Percentiles rank a stretch among this genome's conserved stretches.
Conservation (phyloP, 176 grass and related monocot genomes). For the Aegilops speltoides region DNA sequence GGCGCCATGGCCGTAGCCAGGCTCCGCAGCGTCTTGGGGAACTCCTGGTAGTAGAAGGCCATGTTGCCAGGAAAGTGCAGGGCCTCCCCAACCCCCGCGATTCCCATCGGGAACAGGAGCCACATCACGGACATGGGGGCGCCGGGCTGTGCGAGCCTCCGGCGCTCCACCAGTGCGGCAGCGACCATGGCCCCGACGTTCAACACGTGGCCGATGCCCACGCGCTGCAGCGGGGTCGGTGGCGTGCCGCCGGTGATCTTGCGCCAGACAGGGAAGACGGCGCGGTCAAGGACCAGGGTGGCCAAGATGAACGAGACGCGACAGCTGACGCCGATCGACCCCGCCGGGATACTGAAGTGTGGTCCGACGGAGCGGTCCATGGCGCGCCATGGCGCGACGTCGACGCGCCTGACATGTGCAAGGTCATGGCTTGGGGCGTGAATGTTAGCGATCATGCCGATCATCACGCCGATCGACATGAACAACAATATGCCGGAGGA, state of each 20-base stretch:
- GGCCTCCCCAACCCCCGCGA: conserved; percentile 25
- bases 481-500: conserved; percentile 24
- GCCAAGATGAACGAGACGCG: neutral
- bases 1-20: conserved; percentile 37
- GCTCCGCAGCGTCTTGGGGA: conserved; percentile 41
- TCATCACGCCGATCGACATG: conserved; percentile 35
- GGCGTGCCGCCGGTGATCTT: neutral
- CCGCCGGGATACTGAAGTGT: conserved; percentile 42
- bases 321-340: conserved; percentile 19
- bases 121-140: conserved; percentile 50
- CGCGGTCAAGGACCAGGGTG: conserved; percentile 27
- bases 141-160: neutral
- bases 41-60: conserved; percentile 50
- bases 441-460: conserved; percentile 28
- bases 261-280: conserved; percentile 35
- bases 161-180: conserved; percentile 42
- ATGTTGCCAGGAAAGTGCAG: conserved; percentile 43
- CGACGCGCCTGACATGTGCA: too few relatives aligned
- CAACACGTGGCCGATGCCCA: conserved; percentile 38
- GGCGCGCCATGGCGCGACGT: too few relatives aligned
- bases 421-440: too few relatives aligned
- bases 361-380: conserved; percentile 48
- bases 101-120: conserved; percentile 39
- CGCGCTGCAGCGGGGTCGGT: conserved; percentile 32
- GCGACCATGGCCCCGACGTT: conserved; percentile 19